phyloP scores from a whole-genome alignment of 495 filamentous ascomycete species.

The Ramalina peruviana region DNA sequence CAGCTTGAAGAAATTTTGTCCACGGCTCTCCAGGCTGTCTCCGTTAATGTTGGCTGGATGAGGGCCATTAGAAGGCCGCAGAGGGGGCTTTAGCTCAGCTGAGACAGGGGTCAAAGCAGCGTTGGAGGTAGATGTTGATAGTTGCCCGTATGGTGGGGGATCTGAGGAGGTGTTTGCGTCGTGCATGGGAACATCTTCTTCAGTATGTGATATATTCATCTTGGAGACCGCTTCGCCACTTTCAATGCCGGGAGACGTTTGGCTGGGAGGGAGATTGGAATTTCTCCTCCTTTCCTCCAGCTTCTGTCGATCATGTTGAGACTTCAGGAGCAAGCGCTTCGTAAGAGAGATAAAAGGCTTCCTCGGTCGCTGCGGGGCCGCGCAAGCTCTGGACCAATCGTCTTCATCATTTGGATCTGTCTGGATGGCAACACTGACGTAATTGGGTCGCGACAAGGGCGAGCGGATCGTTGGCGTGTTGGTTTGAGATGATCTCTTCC shows the following conservation, averaged over 20 bases:
- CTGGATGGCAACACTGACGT: conserved; percentile 34
- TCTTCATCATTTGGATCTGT: conserved; percentile 26
- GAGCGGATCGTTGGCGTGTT: conserved; percentile 19
- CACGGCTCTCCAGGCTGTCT: conserved; percentile 22
- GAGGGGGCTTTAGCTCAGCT: conserved; percentile 13
- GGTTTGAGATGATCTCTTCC: conserved; percentile 22
- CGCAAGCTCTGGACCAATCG: conserved; percentile 9
- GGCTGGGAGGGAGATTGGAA: not conserved
- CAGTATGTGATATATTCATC: conserved; percentile 1
- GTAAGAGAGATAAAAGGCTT: conserved; percentile 25
- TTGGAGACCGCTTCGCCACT: not conserved
- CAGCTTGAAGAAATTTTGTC: conserved; percentile 28
- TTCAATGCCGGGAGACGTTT: not conserved
- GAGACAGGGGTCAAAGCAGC: not conserved
- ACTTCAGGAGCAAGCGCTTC: conserved; percentile 31
- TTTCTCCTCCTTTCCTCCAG: conserved; percentile 18
- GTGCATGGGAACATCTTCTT: conserved; percentile 26
- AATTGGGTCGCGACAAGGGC: conserved; percentile 20
- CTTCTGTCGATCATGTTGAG: conserved; percentile 27
- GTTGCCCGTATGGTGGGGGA: not conserved
- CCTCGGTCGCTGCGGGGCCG: conserved; percentile 10
- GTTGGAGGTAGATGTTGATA: not conserved
- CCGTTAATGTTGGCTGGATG: conserved; percentile 21
- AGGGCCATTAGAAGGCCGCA: conserved; percentile 26
- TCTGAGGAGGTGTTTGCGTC: conserved; percentile 10